Evolutionary conservation across 2,329 filamentous ascomycete species (phyloP).

Genomic region (Ophiocordyceps unilateralis): DNA sequence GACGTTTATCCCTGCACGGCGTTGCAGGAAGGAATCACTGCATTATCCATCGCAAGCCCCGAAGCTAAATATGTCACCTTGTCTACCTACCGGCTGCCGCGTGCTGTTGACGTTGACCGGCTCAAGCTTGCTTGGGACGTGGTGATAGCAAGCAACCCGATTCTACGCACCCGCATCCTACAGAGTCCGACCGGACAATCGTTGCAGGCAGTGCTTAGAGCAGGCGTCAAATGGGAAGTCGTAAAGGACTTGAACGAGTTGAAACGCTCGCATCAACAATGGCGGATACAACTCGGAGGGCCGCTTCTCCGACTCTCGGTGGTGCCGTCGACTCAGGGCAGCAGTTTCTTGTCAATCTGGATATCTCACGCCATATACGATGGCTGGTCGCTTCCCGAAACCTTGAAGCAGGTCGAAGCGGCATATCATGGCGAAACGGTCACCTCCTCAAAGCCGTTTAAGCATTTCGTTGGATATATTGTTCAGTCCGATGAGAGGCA

Average conservation of each 20-base stretch:
- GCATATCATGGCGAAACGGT: neutral
- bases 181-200: neutral
- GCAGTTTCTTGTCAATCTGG: constrained; percentile 17
- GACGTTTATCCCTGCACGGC: constrained; percentile 19
- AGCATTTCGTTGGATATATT: constrained; percentile 26
- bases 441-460: constrained; percentile 13
- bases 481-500: constrained; percentile 15
- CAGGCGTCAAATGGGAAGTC: neutral
- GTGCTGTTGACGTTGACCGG: neutral
- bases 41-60: constrained; percentile 9
- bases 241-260: neutral
- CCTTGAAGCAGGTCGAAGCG: constrained; percentile 13
- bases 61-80: constrained; percentile 7
- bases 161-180: constrained; percentile 1
- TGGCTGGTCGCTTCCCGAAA: constrained; percentile 25
- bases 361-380: constrained; percentile 36
- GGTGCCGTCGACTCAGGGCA: constrained; percentile 12
- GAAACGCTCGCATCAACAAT: neutral
- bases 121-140: constrained; percentile 2
- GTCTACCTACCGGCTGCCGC: constrained; percentile 3
- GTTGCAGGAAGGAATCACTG: constrained; percentile 18
- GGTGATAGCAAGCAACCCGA: neutral
- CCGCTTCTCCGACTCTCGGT: constrained; percentile 23
- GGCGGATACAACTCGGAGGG: constrained; percentile 18
- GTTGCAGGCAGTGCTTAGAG: constrained; percentile 2